Percentiles rank a stretch among this genome's conserved stretches.
phyloP scores from a whole-genome alignment of 2,329 filamentous ascomycete species.

The Fusarium fujikuroi region DNA sequence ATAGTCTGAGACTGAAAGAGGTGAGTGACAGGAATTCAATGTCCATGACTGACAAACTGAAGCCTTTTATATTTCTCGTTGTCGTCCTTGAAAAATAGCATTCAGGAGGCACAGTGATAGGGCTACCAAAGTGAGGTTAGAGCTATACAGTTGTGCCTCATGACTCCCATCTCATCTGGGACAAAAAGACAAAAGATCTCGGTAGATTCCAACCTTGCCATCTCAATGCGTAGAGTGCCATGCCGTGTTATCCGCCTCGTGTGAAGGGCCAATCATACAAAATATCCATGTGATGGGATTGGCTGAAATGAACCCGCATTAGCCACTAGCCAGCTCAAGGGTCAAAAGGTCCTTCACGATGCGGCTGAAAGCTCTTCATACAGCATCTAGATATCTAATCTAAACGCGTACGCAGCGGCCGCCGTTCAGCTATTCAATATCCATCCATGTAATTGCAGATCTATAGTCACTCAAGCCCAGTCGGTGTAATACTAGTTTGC shows the following conservation, averaged over 20 bases:
- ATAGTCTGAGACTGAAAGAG: background rate
- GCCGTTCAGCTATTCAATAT: background rate
- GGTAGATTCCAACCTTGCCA: background rate
- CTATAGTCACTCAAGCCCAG: background rate
- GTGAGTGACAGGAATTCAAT: background rate
- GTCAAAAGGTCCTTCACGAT: background rate
- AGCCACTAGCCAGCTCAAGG: background rate
- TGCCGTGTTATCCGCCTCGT: background rate
- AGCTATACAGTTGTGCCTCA: fast-evolving
- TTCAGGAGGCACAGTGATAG: background rate
- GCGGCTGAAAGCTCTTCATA: background rate
- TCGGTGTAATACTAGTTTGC: background rate
- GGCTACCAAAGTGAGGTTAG: fast-evolving
- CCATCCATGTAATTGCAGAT: background rate
- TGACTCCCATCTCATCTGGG: background rate
- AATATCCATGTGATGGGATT: background rate
- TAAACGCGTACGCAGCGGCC: background rate
- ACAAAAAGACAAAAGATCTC: background rate
- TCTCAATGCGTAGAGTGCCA: background rate
- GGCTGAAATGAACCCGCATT: background rate
- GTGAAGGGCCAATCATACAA: background rate
- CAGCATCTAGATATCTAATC: background rate
- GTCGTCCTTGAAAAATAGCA: background rate
- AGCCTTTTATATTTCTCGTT: background rate
- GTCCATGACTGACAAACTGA: background rate